A percentile compares a stretch with the other conserved stretches of the same genome.
phyloP scores from a whole-genome alignment of 805 yeast species.

The Ogataea siamensis region DNA sequence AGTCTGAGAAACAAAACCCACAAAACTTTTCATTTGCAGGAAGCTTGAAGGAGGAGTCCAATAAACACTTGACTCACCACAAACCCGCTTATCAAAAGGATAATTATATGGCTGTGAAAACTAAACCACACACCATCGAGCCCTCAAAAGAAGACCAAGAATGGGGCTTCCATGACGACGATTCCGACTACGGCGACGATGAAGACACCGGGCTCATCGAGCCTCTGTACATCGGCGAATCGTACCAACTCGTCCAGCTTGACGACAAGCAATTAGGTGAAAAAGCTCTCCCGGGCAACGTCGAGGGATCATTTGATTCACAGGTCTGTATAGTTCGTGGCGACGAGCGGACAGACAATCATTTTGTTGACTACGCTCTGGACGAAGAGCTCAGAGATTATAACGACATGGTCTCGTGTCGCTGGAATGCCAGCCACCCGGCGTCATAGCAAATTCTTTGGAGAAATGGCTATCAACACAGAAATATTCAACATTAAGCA shows the following conservation, averaged over 20 bases:
- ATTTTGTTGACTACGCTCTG: conserved; percentile 19
- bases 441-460: conserved; percentile 3
- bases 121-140: conserved; percentile 1
- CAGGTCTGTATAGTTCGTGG: conserved; percentile 24
- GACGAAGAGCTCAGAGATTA: conserved; percentile 22
- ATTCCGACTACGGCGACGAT: conserved; percentile 21
- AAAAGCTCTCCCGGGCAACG: conserved; percentile 11
- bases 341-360: conserved; percentile 17
- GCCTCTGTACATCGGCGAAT: conserved; percentile 17
- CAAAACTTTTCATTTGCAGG: conserved; percentile 10
- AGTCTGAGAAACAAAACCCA: conserved; percentile 9
- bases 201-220: conserved; percentile 16
- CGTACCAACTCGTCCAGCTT: conserved; percentile 19
- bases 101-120: neutral
- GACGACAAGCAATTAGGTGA: conserved; percentile 15
- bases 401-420: conserved; percentile 16
- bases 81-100: conserved; percentile 2
- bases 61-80: neutral
- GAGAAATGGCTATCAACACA: conserved; percentile 10
- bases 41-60: conserved; percentile 7
- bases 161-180: conserved; percentile 19
- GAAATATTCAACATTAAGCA: conserved; percentile 3
- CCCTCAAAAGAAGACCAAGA: conserved; percentile 6
- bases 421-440: conserved; percentile 13
- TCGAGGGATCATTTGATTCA: conserved; percentile 20